Conservation (phyloP, 164 flowering plant species). For the Platanus orientalis region DNA sequence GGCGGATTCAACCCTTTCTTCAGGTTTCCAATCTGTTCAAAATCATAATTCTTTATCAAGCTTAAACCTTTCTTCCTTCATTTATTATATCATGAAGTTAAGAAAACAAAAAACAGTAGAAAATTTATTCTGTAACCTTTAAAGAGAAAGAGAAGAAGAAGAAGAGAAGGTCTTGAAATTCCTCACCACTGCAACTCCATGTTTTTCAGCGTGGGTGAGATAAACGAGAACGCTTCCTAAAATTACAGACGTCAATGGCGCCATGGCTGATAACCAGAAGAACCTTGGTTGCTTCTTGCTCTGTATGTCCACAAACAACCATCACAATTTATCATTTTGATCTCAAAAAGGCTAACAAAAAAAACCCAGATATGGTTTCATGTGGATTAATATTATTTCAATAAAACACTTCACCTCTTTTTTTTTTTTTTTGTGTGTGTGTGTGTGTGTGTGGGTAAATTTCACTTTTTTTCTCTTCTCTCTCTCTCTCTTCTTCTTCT, state of each 20-base stretch:
- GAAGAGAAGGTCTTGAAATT: neutral
- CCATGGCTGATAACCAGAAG: conserved; percentile 80
- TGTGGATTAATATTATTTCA: no score
- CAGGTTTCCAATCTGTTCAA: conserved; percentile 75
- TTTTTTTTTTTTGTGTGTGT: no score
- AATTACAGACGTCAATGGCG: conserved; percentile 69
- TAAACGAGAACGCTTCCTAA: conserved; percentile 74
- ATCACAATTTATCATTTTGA: conserved; percentile 1
- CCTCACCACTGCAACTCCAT: conserved; percentile 80
- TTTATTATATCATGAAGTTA: no score
- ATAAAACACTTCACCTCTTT: no score
- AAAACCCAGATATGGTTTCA: no score
- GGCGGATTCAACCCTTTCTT: conserved; percentile 83
- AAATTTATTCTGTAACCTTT: neutral
- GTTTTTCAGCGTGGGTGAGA: conserved; percentile 69
- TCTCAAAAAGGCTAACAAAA: no score
- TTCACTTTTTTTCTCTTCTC: no score
- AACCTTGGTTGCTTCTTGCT: conserved; percentile 57
- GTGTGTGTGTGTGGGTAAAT: no score
- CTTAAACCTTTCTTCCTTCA: no score
- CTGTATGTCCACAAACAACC: conserved; percentile 19
- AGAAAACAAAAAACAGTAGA: no score
- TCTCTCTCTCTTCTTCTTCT: no score
- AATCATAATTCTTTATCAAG: no score
- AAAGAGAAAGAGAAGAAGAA: neutral